A percentile compares a stretch with the other conserved stretches of the same genome.
phyloP scores from a whole-genome alignment of 768 basidiomycete species.

The Paxillus involutus region DNA sequence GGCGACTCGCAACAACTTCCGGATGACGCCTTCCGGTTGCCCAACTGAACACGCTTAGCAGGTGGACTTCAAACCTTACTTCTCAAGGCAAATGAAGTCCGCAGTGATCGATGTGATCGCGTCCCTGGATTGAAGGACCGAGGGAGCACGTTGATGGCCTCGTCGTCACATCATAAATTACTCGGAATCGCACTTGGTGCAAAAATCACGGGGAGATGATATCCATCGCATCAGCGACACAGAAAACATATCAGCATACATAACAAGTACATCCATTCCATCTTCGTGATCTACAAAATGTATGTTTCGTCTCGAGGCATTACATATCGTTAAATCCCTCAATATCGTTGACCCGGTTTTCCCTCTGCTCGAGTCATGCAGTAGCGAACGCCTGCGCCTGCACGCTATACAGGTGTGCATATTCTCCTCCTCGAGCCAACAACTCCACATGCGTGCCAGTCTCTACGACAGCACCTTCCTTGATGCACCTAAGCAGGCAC shows the following conservation, averaged over 20 bases:
- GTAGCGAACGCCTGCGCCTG: slow-evolving; percentile 31
- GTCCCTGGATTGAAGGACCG: slow-evolving; percentile 3
- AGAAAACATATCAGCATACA: not conserved
- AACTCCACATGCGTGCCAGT: slow-evolving; percentile 33
- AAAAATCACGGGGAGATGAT: not conserved
- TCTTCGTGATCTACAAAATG: no score
- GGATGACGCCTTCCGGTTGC: no score
- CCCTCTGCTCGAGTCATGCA: not conserved
- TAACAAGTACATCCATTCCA: no score
- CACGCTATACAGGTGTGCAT: slow-evolving; percentile 32
- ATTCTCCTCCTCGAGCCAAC: slow-evolving; percentile 30
- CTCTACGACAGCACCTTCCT: slow-evolving; percentile 32
- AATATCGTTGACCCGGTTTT: no score
- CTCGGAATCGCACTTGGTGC: slow-evolving; percentile 58
- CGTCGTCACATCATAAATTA: slow-evolving; percentile 61
- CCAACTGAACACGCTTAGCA: no score
- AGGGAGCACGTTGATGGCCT: slow-evolving; percentile 35
- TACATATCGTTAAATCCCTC: no score
- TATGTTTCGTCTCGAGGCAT: no score
- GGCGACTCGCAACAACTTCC: no score
- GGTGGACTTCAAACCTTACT: no score
- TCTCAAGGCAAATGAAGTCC: no score
- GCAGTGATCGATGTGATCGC: not conserved
- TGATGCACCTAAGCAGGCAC: slow-evolving; percentile 28
- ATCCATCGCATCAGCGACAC: not conserved